Evolutionary conservation across 139 green algal species (phyloP), one percentile per base, ranked within the genome.

Genomic region (Picochlorum sp.): DNA sequence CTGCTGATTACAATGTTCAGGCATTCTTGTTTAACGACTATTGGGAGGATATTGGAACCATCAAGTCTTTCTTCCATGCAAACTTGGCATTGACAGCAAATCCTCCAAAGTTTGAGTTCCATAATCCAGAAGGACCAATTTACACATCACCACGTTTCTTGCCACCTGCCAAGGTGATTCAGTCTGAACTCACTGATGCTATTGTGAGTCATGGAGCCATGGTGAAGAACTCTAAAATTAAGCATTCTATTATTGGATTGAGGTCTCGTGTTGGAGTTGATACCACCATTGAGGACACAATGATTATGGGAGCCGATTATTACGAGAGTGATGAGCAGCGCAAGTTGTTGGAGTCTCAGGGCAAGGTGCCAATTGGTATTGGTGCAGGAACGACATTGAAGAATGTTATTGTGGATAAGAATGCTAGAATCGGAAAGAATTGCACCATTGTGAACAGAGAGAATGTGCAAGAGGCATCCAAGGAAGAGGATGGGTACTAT

Each of bases 41-140:
- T 88, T 98, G 94, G 94, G 88, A 96, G 77, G 89, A 97, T 82
- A 99, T 99, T 64, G 94, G 94, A 37, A 99, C 94, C 66, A 98
- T 99, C 70, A 90, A 95, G 77, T 89, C 74, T 45, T 99, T 99
- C 85, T 99, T 97, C 70, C 90, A 99, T 24, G 91, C 95, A 70
- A 99, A 99, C 86, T 80, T 99, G 26, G 89, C 88, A 34, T 87
- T 99, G 16, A 88, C 89, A 9, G 67, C 84, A 47, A 72, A 85
- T 51, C 81, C 85, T 23, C 80, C 90, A 37, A 69, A 82, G 37
- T 97, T 96, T 77, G 86, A 95, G 80, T 99, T 98, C 80, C 97
- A 98, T 71, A 92, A 99, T 77, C 90, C 91, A 31, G 64, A 88
- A 67, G 82, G 80, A 26, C 94, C 94, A 67, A 98, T 99, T 83